Evolutionary conservation across 139 green algal species (phyloP), one percentile per base, ranked within the genome.

Genomic region (Tetraselmis chui): DNA sequence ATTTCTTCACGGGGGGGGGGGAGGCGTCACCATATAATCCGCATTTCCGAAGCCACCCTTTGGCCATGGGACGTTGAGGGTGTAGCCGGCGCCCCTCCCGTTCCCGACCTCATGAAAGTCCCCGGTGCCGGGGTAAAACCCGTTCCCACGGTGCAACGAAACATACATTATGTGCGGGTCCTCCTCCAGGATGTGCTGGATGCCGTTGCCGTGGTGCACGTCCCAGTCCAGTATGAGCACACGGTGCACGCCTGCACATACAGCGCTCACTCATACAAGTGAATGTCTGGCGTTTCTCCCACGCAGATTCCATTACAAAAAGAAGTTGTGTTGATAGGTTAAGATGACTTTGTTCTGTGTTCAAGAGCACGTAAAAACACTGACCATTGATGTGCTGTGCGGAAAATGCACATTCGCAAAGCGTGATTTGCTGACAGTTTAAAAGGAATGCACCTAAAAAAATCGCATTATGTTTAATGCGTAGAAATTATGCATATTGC

Each of bases 171-270:
- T 88, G 22, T 58, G 79, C 18, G 86, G 83, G 82, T 95, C 90
- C 29, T 88, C 82, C 74, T 93, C 88, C 59, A 95, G 92, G 59
- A 95, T 91, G 84, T 94, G 85, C 79, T 96, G 92, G 24, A 87
- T 94, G 79, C 92, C 92, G n/a, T 94, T 92, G 78, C 93, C 93
- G 82, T 97, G 93, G 84, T 97, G 93, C 59, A 96, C 91, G 79
- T 94, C 89, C 93, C 88, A 95, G 86, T 96, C 91, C 59, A 96
- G 78, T 59, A 97, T 91, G 59, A 97, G 75, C 58, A 95, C 89
- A 0, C 88, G 83, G 78, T 88, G 76, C 0, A 86, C 89, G 0
- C 84, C 88, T 2, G 78, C n/a, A 22, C 59, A 23, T 23, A 23
- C 59, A 23, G 59, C 23, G 59, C n/a, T n/a, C n/a, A n/a, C 23